Base-by-base conservation (phyloP, 345 rosid species). In the Luvunga scandens region DNA sequence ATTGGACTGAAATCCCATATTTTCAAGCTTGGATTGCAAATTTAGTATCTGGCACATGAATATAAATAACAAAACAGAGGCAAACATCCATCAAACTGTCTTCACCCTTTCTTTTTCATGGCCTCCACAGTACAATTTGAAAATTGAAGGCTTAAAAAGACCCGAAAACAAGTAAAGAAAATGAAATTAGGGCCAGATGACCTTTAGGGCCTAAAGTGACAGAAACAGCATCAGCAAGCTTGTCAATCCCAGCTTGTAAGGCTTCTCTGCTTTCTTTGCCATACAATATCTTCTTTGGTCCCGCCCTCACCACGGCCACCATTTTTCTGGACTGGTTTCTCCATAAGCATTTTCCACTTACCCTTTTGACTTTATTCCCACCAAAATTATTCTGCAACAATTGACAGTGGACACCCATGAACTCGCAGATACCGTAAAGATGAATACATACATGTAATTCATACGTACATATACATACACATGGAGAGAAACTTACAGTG, bases 211-310 rank as follows among this genome's bases (percentile, higher is more conserved):
- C 98, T 57, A 91, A 83, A 75, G 98, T 95, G 77, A 84, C 85
- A 81, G 98, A 89, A 74, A 95, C 98, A 78, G 98, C 94, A 84
- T 92, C 95, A 53, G 98, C 97, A 74, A 95, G 76, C 83, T 93
- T 92, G 85, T 95, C 95, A 27, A 95, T 92, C 64, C 98, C 98
- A 66, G 88, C 90, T 77, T 86, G 98, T 45, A 95, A 78, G n/a
- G 89, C 90, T 48, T 88, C 89, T 75, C 93, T 89, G 82, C 98
- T 85, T 71, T 89, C 87, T 83, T 80, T 87, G 12, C 97, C 98
- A 45, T 83, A 88, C 28, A 86, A 83, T 55, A 93, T 88, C 82
- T 81, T 91, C 89, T 91, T 95, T 10, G 91, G 87, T 22, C 93
- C 97, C 30, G 98, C 94, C 53, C 86, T 84, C 34, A 90, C 94